These are phyloP conservation scores for Triticum urartu DNA, from an alignment of 176 grass and related monocot genomes.

Conservation along the genomic window DNA sequence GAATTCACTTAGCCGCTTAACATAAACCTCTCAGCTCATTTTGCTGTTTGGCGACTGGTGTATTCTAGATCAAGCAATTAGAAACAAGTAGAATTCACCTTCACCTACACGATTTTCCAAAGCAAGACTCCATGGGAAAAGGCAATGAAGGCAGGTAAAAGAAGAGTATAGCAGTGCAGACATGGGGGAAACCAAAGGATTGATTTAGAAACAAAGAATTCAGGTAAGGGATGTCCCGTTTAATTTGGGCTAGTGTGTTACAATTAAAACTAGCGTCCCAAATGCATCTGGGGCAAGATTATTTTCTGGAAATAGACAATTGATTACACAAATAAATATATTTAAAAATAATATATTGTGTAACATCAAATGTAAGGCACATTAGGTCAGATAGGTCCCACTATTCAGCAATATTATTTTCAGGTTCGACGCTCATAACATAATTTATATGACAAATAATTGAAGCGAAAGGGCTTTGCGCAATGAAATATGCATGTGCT, in stretches of 20 bases:
- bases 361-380: background rate
- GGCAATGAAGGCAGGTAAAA: background rate
- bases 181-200: background rate
- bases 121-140: background rate
- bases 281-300: background rate
- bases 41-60: background rate
- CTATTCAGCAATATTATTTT: background rate
- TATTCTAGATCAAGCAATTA: background rate
- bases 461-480: background rate
- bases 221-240: background rate
- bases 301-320: background rate
- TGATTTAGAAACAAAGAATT: background rate
- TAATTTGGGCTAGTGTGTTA: background rate
- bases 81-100: background rate
- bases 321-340: background rate
- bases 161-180: background rate
- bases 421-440: background rate
- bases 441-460: background rate
- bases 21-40: background rate
- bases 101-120: background rate
- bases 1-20: background rate
- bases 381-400: background rate
- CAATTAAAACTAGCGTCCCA: background rate
- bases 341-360: background rate
- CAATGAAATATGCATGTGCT: background rate